Evolutionary conservation across 2,329 filamentous ascomycete species (phyloP), one percentile per base, ranked within the genome.

Genomic region (Fusarium decemcellulare): DNA sequence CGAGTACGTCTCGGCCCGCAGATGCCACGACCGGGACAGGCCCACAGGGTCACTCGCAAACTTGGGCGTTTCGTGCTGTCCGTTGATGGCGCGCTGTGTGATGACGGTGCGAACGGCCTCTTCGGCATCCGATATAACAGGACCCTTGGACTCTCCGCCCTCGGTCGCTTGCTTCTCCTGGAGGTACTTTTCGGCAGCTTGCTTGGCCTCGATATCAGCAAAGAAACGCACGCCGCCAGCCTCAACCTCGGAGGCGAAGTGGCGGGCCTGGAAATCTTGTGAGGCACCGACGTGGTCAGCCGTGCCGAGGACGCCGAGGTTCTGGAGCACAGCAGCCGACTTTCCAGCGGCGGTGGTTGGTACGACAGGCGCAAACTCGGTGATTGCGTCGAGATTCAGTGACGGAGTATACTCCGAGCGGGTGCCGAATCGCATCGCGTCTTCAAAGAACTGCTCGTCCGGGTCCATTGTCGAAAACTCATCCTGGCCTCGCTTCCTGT

Each of bases 1-100:
- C 18, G 70, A 68, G 69, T 82, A 84, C 44, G 81, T 80, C 67
- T 78, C 77, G 14, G 79, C 74, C 57, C 79, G 75, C 59, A 82
- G 63, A 47, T 82, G 81, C 76, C 78, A 79, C 65, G 76, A 76
- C 59, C 78, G 75, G 43, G 81, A 73, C 40, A 80, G 43, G 18
- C 76, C 78, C 7, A 78, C 65, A 7, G 79, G 72, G 30, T 82
- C 79, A 39, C 67, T 63, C 15, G 78, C 74, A 55, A 76, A 78
- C 70, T 72, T 69, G 40, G 80, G 77, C 47, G 75, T 71, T 74
- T 81, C 78, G 65, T 82, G 76, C 73, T 78, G 73, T 0, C 82
- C 82, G 55, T 72, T 68, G 37, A 84, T 67, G 16, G 76, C 79
- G 39, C 68, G 66, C 27, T 79, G 74, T 30, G 78, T 43, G 16